phyloP scores from a whole-genome alignment of 1,284 basidiomycete species.

The Malassezia psittaci region DNA sequence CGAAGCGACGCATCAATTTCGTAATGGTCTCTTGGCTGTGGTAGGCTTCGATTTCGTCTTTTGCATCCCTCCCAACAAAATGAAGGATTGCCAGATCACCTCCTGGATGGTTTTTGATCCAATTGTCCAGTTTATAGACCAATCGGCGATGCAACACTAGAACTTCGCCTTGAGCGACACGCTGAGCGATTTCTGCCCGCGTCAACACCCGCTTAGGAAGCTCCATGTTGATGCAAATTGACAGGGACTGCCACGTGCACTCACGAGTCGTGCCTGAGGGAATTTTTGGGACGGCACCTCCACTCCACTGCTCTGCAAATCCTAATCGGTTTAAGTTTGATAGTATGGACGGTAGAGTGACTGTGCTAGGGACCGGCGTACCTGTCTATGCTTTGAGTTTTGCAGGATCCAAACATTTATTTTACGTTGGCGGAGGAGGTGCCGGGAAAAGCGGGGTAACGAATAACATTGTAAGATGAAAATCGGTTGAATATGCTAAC shows the following conservation, averaged over 20 bases:
- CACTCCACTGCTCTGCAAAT: neutral
- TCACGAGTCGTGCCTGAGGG: neutral
- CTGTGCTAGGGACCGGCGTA: slow-evolving; percentile 25
- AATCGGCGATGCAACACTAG: slow-evolving; percentile 68
- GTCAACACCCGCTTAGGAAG: slow-evolving; percentile 21
- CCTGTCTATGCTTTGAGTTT: slow-evolving; percentile 43
- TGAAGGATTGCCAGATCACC: slow-evolving; percentile 82
- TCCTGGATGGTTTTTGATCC: slow-evolving; percentile 81
- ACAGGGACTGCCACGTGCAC: neutral
- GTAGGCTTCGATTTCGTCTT: slow-evolving; percentile 88
- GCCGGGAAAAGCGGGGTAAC: slow-evolving; percentile 37
- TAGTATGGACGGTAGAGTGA: slow-evolving; percentile 17
- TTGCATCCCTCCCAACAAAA: slow-evolving; percentile 88
- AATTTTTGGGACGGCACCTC: neutral
- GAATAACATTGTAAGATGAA: slow-evolving; percentile 31
- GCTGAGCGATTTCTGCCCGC: slow-evolving; percentile 29
- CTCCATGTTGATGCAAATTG: neutral
- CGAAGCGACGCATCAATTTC: slow-evolving; percentile 59
- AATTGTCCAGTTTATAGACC: slow-evolving; percentile 69
- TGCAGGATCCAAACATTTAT: slow-evolving; percentile 25
- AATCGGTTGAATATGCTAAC: neutral
- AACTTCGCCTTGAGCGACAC: slow-evolving; percentile 50
- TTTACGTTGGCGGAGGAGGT: slow-evolving; percentile 43
- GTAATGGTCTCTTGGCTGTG: slow-evolving; percentile 63
- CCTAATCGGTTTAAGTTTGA: too few relatives aligned